phyloP scores from a whole-genome alignment of 306 rosid genomes.

The Corylus heterophylla region DNA sequence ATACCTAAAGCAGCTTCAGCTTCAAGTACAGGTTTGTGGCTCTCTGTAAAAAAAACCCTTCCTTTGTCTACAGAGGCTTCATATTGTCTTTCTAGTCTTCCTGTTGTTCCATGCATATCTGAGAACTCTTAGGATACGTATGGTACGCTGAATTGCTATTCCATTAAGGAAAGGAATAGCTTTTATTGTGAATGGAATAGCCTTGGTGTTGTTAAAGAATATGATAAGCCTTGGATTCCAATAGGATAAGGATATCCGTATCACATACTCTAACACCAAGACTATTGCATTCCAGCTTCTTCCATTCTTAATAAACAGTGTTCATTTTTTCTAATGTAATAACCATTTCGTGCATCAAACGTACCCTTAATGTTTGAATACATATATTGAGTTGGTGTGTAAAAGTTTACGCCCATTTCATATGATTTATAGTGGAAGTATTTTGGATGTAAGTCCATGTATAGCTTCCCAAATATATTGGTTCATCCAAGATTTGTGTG shows the following conservation, averaged over 20 bases:
- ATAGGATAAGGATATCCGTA: too few species aligned
- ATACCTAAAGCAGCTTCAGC: conserved; percentile 98
- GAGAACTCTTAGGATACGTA: neutral
- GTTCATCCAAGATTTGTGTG: neutral
- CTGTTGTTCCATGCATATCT: neutral
- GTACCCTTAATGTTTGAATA: neutral
- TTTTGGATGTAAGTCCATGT: neutral
- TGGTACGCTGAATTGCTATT: too few species aligned
- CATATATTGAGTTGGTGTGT: neutral
- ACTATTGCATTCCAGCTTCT: too few species aligned
- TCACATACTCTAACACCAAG: too few species aligned
- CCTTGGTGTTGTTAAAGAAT: too few species aligned
- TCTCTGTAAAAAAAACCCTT: conserved; percentile 9
- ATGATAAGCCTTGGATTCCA: too few species aligned
- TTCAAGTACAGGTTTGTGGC: conserved; percentile 82
- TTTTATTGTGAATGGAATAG: too few species aligned
- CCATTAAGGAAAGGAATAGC: too few species aligned
- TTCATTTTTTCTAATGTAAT: too few species aligned
- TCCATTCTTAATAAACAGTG: too few species aligned
- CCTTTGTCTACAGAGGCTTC: conserved; percentile 13
- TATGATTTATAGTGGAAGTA: too few species aligned
- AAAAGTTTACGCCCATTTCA: neutral
- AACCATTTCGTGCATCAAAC: too few species aligned
- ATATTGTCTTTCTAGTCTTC: neutral
- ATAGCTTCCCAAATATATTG: neutral